Evolutionary conservation across 108 stramenopile genomes (phyloP).

Genomic region (Cyclotella baltica): DNA sequence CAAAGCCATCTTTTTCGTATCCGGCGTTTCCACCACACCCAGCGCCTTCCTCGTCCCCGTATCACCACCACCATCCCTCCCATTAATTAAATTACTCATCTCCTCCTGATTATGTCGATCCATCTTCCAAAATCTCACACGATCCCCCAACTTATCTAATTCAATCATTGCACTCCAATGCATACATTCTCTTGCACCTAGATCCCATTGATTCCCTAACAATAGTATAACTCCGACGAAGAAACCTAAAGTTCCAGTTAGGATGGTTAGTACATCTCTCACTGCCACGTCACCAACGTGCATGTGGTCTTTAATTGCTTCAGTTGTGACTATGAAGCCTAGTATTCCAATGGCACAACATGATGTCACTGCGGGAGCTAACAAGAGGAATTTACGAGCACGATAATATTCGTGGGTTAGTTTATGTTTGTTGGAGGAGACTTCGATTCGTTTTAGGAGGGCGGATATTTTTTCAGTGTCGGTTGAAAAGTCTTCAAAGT

Average conservation of each 20-base stretch:
- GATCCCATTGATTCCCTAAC: conserved; percentile 50
- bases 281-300: conserved; percentile 29
- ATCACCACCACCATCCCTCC: background rate
- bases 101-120: conserved; percentile 18
- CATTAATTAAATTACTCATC: background rate
- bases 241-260: conserved; percentile 32
- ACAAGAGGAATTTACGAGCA: conserved; percentile 26
- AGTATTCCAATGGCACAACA: conserved; percentile 36
- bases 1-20: conserved; percentile 36
- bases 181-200: conserved; percentile 34
- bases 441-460: conserved; percentile 35
- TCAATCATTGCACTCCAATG: conserved; percentile 43
- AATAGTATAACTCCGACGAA: conserved; percentile 23
- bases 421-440: conserved; percentile 43
- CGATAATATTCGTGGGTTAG: conserved; percentile 43
- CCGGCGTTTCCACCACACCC: conserved; percentile 35
- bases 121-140: conserved; percentile 37
- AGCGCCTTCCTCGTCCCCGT: conserved; percentile 24
- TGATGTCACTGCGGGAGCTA: conserved; percentile 2
- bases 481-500: conserved; percentile 50
- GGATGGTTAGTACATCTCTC: conserved; percentile 34
- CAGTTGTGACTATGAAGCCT: conserved; percentile 42
- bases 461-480: conserved; percentile 52
- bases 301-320: conserved; percentile 45
- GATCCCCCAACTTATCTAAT: conserved; percentile 32